Conservation (phyloP, 345 rosid genomes). For the Eucalyptus rudis region DNA sequence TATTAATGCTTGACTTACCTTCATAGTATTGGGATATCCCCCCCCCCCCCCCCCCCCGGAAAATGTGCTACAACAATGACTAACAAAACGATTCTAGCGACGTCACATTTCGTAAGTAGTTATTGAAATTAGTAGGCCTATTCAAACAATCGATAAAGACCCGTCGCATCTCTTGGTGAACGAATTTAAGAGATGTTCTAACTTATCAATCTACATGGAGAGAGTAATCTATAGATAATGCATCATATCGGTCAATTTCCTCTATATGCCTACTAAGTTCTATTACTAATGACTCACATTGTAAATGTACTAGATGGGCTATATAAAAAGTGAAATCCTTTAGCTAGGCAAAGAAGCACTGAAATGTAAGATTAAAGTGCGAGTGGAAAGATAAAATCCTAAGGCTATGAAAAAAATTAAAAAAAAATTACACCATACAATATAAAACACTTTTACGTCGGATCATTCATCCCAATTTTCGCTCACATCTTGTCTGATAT, state of each 20-base stretch:
- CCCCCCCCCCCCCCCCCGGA: background rate
- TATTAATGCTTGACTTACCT: background rate
- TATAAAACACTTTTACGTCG: background rate
- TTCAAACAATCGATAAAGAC: background rate
- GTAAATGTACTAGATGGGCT: background rate
- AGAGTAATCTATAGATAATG: background rate
- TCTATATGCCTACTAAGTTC: background rate
- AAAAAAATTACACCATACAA: background rate
- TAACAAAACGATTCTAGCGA: rapidly evolving
- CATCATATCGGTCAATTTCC: background rate
- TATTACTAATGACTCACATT: background rate
- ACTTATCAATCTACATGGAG: background rate
- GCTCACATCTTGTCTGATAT: background rate
- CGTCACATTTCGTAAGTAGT: background rate
- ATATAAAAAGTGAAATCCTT: background rate
- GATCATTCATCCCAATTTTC: background rate
- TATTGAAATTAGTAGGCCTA: background rate
- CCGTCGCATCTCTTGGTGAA: background rate
- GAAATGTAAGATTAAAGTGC: background rate
- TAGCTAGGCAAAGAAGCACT: background rate
- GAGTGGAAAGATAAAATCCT: background rate
- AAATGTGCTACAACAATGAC: background rate
- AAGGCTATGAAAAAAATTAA: background rate
- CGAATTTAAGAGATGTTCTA: background rate
- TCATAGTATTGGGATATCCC: background rate